A percentile compares a stretch with the other conserved stretches of the same genome.
These are phyloP conservation scores for Macaranga tanarius DNA, from an alignment of 441 rosid genomes.

Conservation along the genomic window DNA sequence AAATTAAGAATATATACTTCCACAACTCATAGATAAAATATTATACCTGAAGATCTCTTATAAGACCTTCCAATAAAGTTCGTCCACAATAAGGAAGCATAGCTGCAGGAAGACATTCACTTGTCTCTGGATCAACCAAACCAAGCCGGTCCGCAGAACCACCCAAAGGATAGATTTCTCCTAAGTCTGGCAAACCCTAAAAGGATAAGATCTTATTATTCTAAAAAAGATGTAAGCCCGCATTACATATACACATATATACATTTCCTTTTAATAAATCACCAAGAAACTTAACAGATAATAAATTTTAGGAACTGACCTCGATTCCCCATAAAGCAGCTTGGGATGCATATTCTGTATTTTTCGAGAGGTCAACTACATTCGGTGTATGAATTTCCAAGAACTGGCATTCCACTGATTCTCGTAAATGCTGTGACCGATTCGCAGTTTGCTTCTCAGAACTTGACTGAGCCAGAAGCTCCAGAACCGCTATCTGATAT, in stretches of 20 bases:
- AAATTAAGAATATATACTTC: constrained; percentile 5
- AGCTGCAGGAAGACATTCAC: constrained; percentile 96
- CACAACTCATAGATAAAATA: constrained; percentile 22
- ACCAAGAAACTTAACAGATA: neutral
- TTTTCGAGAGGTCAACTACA: constrained; percentile 71
- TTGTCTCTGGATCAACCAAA: constrained; percentile 76
- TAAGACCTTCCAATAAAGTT: constrained; percentile 89
- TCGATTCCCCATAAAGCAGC: constrained; percentile 94
- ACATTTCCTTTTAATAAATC: no score
- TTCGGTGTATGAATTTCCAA: constrained; percentile 70
- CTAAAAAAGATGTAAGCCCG: constrained; percentile 24
- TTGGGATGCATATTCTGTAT: constrained; percentile 74
- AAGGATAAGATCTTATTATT: constrained; percentile 49
- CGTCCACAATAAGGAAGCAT: constrained; percentile 94
- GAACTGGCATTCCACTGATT: constrained; percentile 53
- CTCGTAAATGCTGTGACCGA: constrained; percentile 42
- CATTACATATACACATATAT: neutral
- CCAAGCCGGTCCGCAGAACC: constrained; percentile 96
- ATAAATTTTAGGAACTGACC: constrained; percentile 44
- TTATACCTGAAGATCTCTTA: constrained; percentile 90
- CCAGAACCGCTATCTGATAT: constrained; percentile 78
- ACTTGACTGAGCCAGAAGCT: constrained; percentile 68
- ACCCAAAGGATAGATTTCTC: constrained; percentile 92
- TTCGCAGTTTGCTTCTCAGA: constrained; percentile 40
- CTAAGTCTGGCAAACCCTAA: constrained; percentile 92